These are phyloP conservation scores for Erysimum cheiranthoides DNA, from an alignment of 345 rosid genomes.

Conservation along the genomic window DNA sequence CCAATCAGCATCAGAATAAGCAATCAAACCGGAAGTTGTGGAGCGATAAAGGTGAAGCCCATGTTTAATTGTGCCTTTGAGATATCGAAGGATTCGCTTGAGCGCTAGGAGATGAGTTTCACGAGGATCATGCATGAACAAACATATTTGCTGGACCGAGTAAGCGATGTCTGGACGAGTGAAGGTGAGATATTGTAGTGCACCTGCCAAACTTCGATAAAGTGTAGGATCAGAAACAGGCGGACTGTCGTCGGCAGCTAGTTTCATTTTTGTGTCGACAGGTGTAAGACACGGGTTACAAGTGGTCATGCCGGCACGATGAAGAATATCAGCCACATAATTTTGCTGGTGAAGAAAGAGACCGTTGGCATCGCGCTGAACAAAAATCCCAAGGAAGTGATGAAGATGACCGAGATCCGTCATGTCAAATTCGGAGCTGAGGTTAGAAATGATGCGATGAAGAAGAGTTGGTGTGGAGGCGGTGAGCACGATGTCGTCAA, in stretches of 20 bases:
- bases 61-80: not conserved
- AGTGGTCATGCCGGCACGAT: not conserved
- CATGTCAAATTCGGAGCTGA: not conserved
- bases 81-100: not conserved
- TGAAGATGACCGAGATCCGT: not conserved
- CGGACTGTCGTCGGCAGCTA: not conserved
- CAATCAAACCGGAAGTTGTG: fast-evolving
- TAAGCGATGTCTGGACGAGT: not conserved
- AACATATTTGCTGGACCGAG: not conserved
- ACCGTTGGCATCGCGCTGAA: not conserved
- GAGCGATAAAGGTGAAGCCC: not conserved
- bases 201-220: not conserved
- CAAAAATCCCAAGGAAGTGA: slow-evolving; percentile 20
- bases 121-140: not conserved
- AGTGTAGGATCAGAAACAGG: fast-evolving
- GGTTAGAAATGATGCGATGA: not conserved
- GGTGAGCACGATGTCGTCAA: not conserved
- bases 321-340: not conserved
- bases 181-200: not conserved
- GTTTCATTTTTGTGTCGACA: not conserved
- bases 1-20: not conserved
- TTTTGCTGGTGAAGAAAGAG: not conserved
- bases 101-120: not conserved
- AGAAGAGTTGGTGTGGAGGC: not conserved
- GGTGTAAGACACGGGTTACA: not conserved